Evolutionary conservation across 192 early-diverging fungal species (phyloP), one percentile per base, ranked within the genome.

Genomic region (Mortierella antarctica): DNA sequence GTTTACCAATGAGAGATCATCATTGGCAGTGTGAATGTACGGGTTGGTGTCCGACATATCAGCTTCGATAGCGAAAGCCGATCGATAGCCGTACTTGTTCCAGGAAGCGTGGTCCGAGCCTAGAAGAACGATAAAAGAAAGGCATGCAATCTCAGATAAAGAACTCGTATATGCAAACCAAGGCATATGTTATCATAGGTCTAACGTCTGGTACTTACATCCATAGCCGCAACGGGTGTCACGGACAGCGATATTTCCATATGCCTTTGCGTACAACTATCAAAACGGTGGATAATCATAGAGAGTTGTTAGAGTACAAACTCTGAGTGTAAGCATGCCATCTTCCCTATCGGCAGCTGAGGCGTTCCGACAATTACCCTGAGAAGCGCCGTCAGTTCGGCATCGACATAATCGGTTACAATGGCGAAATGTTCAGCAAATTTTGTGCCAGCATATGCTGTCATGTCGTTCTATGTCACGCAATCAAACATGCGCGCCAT

Each of bases 21-120:
- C 97, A 48, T 86, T 84, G 10, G 91, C 83, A 20, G 94, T 84
- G 83, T 99, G 97, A 63, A 98, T 94, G 57, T 91, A 86, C 11
- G 91, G 91, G 65, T 58, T 94, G n/a, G 85, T 87, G 40, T 94
- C 91, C 8, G 87, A 74, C 65, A 92, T 84, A 20, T 85, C 87
- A 17, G 84, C 86, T 82, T 95, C 94, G 50, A 91, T 91, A 0
- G 95, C 88, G 74, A 97, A 96, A 13, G 92, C 92, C 31, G 95
- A 91, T 15, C 92, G 91, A 84, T 88, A 96, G 6, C 96, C 96
- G 12, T 89, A 88, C 70, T 92, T 89, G 65, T 86, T 87, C 96
- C 96, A 99, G 44, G 92, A 92, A 4, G 95, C 95, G 76, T 99
- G 96, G 83, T 99, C 97, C 57, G 92, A 92, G 82, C 90, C 93